A percentile compares a stretch with the other conserved stretches of the same genome.
Conservation (phyloP, 2,329 filamentous ascomycete species). For the Huntiella omanensis region DNA sequence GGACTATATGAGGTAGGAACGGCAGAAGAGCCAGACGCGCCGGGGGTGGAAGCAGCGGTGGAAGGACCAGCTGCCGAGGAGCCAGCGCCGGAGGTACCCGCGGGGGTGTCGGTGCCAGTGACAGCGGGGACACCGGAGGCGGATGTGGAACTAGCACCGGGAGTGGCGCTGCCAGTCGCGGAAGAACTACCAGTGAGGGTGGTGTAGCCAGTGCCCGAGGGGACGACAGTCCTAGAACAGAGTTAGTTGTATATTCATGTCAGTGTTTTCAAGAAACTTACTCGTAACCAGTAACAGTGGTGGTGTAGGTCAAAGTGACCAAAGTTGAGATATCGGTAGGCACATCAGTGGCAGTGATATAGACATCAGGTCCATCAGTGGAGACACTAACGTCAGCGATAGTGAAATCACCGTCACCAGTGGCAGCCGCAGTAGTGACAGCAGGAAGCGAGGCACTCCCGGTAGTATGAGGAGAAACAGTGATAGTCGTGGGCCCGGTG, state of each 20-base stretch:
- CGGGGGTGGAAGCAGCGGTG: background rate
- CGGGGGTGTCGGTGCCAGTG: background rate
- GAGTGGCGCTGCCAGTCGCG: background rate
- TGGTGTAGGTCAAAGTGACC: conserved; percentile 3
- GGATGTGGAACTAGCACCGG: background rate
- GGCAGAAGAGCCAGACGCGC: background rate
- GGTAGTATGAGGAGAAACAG: background rate
- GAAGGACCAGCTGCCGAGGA: background rate
- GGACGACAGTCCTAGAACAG: background rate
- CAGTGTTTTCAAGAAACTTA: background rate
- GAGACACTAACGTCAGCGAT: too few species aligned
- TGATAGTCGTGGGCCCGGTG: conserved; percentile 5
- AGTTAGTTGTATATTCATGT: background rate
- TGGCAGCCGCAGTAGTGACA: too few species aligned
- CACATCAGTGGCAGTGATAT: conserved; percentile 4
- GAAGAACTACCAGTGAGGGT: background rate
- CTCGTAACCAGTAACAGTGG: conserved; percentile 6
- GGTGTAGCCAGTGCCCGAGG: background rate
- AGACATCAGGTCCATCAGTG: background rate
- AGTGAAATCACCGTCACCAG: too few species aligned
- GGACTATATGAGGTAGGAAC: background rate
- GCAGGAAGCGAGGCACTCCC: too few species aligned
- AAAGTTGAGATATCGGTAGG: conserved; percentile 7
- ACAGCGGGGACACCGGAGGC: background rate
- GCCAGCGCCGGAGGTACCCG: background rate